Conservation (phyloP, 139 green algal species). For the Volvox africanus region DNA sequence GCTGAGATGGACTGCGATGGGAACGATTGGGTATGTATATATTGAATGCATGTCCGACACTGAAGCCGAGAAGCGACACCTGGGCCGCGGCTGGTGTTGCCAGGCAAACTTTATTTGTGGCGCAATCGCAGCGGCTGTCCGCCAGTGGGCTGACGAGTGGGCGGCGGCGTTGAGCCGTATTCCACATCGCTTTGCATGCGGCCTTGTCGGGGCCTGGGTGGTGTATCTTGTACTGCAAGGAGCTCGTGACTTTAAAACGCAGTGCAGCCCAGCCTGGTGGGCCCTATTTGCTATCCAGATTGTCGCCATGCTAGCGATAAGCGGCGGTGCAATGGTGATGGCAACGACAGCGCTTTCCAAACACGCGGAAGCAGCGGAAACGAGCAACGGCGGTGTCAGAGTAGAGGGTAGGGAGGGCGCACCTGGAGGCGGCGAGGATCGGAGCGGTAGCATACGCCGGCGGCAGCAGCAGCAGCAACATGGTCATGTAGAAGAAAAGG, state of each 20-base stretch:
- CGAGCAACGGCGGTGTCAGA: not conserved
- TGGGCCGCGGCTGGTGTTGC: not conserved
- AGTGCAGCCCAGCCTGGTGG: constrained; percentile 32
- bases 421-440: not conserved
- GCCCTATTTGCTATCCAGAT: not conserved
- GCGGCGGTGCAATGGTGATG: not conserved
- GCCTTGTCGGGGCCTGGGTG: not conserved
- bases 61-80: not conserved
- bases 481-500: not conserved
- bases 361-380: not conserved
- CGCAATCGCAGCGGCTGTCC: not conserved
- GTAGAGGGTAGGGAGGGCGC: not conserved
- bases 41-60: not conserved
- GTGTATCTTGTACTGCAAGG: constrained; percentile 20
- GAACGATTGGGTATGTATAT: too few species aligned
- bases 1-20: not conserved
- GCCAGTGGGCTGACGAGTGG: not conserved
- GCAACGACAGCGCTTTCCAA: not conserved
- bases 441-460: not conserved
- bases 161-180: not conserved
- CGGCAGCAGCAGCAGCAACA: not conserved
- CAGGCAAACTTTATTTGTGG: not conserved
- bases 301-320: constrained; percentile 6
- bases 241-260: not conserved
- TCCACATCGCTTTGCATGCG: not conserved